Evolutionary conservation across 2,329 filamentous ascomycete species (phyloP), one percentile per base, ranked within the genome.

Genomic region (Biscogniauxia marginata): DNA sequence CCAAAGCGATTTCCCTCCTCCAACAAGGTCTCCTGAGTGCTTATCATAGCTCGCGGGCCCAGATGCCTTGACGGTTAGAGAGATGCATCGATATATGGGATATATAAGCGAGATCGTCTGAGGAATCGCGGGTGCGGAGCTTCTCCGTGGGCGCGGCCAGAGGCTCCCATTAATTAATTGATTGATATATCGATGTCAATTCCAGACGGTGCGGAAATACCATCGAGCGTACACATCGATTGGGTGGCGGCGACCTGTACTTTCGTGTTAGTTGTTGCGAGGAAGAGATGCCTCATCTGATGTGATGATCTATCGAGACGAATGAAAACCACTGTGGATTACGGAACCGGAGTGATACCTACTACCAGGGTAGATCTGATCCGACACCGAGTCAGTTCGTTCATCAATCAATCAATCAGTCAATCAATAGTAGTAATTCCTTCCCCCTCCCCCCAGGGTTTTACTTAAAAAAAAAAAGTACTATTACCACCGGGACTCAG

Each of bases 21-120:
- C 61, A 63, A 57, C 61, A 66, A 55, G 48, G 56, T 56, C 53
- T 59, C 59, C 52, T 65, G 64, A 61, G 62, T 52, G 59, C 63
- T 65, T 60, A 61, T 69, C 69, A 71, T 71, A 67, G 61, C 66
- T 67, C 52, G 63, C 61, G 52, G 61, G 46, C 63, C 54, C 54
- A 61, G 57, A 56, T 54, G 49, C 58, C 60, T 64, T 59, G 54
- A 55, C 53, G 53, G 45, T 56, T 47, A 56, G 57, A 63, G 58
- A 57, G 53, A 59, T 61, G 64, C 66, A 70, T 68, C 67, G 67
- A 64, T 66, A 67, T 67, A 63, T 30, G 63, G 56, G 44, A 18
- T 49, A 55, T 65, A 61, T 62, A 54, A 67, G 60, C 57, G 58
- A 63, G 50, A 60, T 68, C 60, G 66, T 62, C 56, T 58, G 58